Conservation (phyloP, 306 rosid genomes). For the Prosopis cineraria region DNA sequence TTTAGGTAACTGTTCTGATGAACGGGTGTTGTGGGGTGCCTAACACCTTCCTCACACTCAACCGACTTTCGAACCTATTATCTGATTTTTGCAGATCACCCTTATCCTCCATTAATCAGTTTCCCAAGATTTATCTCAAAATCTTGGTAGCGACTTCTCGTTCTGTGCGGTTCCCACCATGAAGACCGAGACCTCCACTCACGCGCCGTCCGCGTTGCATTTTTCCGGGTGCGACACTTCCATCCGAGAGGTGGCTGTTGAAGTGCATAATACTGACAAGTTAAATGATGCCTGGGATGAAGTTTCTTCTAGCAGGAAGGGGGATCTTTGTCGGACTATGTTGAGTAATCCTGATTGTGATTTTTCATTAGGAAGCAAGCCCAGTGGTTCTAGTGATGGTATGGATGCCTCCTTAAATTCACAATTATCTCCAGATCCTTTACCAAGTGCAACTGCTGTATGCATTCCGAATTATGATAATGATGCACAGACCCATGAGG, state of each 20-base stretch:
- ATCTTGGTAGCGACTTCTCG: too few relatives aligned
- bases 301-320: neutral
- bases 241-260: slow-evolving; percentile 23
- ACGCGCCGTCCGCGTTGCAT: too few relatives aligned
- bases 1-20: too few relatives aligned
- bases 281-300: neutral
- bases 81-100: too few relatives aligned
- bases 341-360: neutral
- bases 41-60: too few relatives aligned
- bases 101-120: too few relatives aligned
- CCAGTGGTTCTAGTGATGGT: slow-evolving; percentile 3
- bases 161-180: too few relatives aligned
- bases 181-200: too few relatives aligned
- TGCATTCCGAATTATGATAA: neutral
- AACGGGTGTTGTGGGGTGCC: too few relatives aligned
- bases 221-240: too few relatives aligned
- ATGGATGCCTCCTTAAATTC: slow-evolving; percentile 19
- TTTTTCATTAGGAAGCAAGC: neutral
- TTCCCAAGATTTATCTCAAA: too few relatives aligned
- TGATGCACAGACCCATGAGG: neutral
- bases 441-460: neutral
- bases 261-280: slow-evolving; percentile 5
- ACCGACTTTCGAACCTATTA: too few relatives aligned
- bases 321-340: neutral
- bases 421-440: neutral